phyloP scores from a whole-genome alignment of 164 flowering plant genomes.

The Annona cherimola region DNA sequence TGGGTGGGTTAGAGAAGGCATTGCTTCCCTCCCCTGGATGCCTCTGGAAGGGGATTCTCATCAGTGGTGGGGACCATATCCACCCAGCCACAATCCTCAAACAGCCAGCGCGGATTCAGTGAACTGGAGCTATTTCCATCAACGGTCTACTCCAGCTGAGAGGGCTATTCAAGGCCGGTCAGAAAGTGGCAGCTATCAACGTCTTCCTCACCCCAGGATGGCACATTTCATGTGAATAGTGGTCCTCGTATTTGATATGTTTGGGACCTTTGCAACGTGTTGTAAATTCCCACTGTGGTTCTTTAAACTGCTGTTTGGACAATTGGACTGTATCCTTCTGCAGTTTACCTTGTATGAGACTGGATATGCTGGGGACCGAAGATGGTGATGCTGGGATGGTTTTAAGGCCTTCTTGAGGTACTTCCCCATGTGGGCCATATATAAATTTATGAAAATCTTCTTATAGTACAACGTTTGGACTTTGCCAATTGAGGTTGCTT shows the following conservation, averaged over 20 bases:
- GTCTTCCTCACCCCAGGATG: constrained; percentile 11
- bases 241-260: background rate
- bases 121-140: constrained; percentile 10
- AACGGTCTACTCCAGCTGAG: background rate
- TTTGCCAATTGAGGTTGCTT: no score
- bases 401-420: background rate
- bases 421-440: background rate
- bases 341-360: constrained; percentile 5
- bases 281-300: constrained; percentile 7
- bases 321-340: constrained; percentile 1
- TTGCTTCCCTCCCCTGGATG: constrained; percentile 16
- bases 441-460: background rate
- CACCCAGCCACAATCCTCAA: constrained; percentile 12
- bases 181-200: constrained; percentile 9
- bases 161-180: constrained; percentile 11
- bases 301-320: constrained; percentile 14
- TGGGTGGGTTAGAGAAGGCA: constrained; percentile 15
- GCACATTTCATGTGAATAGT: constrained; percentile 12
- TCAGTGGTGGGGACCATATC: constrained; percentile 14
- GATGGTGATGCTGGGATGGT: constrained; percentile 5
- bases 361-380: background rate
- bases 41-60: constrained; percentile 11
- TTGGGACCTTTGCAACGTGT: background rate
- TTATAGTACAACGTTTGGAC: background rate
- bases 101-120: constrained; percentile 9